Conservation (phyloP, 257 asterid genomes). For the Handroanthus guayacan region DNA sequence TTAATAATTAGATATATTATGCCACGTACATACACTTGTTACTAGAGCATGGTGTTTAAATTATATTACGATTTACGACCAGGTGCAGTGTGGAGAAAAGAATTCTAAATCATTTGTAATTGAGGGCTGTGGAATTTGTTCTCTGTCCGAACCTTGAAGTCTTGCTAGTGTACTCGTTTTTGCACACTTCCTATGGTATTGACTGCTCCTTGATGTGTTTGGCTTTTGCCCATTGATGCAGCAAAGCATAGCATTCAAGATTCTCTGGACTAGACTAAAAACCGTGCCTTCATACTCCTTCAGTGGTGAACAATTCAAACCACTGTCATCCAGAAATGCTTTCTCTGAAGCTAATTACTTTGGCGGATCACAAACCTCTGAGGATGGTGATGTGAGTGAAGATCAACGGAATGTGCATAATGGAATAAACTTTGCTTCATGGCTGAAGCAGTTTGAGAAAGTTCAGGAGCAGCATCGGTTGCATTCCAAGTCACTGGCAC, state of each 20-base stretch:
- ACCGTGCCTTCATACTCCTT: constrained; percentile 90
- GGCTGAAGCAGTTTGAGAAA: constrained; percentile 73
- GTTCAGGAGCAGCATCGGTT: constrained; percentile 83
- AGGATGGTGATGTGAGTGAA: constrained; percentile 62
- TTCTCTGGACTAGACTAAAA: constrained; percentile 85
- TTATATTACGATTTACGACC: background rate
- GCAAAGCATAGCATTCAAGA: constrained; percentile 98
- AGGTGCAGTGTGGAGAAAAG: background rate
- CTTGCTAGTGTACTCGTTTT: background rate
- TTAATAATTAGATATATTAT: background rate
- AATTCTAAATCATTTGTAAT: background rate
- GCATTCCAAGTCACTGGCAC: constrained; percentile 60
- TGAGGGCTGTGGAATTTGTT: constrained; percentile 8
- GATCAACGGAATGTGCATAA: constrained; percentile 49
- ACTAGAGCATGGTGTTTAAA: background rate
- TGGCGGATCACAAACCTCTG: constrained; percentile 55
- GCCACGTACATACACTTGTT: constrained; percentile 1
- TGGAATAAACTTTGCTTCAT: constrained; percentile 71
- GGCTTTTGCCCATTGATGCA: constrained; percentile 48
- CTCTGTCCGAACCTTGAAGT: constrained; percentile 6
- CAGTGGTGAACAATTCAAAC: constrained; percentile 61
- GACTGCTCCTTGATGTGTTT: constrained; percentile 26
- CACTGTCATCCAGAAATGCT: constrained; percentile 54
- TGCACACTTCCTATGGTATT: background rate
- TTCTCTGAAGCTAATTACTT: constrained; percentile 47